Percentiles rank a stretch among this genome's conserved stretches.
Conservation (phyloP, 768 basidiomycete genomes). For the Kwoniella mangroviensis region DNA sequence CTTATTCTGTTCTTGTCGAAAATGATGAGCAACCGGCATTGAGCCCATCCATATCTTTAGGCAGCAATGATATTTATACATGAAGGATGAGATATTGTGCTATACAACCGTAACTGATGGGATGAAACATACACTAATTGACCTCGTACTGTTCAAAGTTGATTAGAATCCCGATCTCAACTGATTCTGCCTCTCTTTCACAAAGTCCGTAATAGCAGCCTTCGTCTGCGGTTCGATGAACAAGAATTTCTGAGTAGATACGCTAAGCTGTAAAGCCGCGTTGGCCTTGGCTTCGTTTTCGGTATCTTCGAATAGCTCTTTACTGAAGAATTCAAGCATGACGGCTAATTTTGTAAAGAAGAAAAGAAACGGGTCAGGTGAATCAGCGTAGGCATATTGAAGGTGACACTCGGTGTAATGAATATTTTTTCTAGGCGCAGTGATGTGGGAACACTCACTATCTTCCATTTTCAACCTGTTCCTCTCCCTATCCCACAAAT, state of each 20-base stretch:
- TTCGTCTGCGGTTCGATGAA: slow-evolving; percentile 48
- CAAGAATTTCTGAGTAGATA: slow-evolving; percentile 40
- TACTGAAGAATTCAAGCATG: slow-evolving; percentile 52
- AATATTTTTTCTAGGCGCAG: no score
- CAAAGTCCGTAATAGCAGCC: slow-evolving; percentile 46
- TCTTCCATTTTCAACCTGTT: slow-evolving; percentile 86
- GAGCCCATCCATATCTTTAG: no score
- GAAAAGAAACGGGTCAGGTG: not conserved
- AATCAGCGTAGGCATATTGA: no score
- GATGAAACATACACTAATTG: no score
- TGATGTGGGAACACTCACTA: slow-evolving; percentile 63
- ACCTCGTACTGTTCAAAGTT: no score
- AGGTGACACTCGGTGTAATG: no score
- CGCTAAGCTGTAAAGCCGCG: slow-evolving; percentile 36
- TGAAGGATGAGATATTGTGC: no score
- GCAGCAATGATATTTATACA: no score
- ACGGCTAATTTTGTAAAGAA: slow-evolving; percentile 30
- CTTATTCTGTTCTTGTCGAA: no score
- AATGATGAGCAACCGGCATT: no score
- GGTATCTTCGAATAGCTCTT: slow-evolving; percentile 55
- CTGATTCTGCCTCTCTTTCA: slow-evolving; percentile 36
- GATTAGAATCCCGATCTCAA: slow-evolving; percentile 30
- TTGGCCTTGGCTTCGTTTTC: slow-evolving; percentile 42
- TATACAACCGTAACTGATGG: no score
- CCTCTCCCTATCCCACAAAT: slow-evolving; percentile 94